Evolutionary conservation across 164 flowering plant species (phyloP).

Genomic region (Litsea cubeba): DNA sequence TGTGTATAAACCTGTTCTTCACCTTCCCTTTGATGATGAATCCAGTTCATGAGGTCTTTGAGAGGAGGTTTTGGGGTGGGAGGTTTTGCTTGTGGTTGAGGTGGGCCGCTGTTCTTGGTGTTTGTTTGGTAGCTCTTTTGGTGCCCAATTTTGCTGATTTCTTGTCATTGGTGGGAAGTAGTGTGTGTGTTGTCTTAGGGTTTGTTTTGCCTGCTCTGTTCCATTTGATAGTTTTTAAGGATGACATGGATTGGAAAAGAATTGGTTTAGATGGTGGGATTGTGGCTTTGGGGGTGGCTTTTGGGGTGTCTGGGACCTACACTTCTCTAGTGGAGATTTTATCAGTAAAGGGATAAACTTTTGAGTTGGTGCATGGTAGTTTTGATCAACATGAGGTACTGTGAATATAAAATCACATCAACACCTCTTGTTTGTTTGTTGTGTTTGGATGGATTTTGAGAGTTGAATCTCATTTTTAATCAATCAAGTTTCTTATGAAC

Average conservation of each 20-base stretch:
- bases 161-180: constrained; percentile 78
- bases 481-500: too few species aligned
- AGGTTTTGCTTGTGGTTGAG: constrained; percentile 63
- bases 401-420: too few species aligned
- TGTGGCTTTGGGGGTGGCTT: constrained; percentile 45
- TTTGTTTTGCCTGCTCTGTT: constrained; percentile 85
- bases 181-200: constrained; percentile 55
- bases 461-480: too few species aligned
- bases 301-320: constrained; percentile 57
- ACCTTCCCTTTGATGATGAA: constrained; percentile 92
- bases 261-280: constrained; percentile 33
- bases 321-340: constrained; percentile 48
- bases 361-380: background rate
- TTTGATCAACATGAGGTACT: too few species aligned
- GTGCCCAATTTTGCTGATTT: constrained; percentile 93
- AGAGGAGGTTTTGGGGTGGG: constrained; percentile 54
- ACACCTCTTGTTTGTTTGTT: too few species aligned
- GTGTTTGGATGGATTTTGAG: too few species aligned
- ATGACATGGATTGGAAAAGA: constrained; percentile 36
- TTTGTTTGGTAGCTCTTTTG: constrained; percentile 61
- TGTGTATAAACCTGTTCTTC: constrained; percentile 71
- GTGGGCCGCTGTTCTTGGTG: constrained; percentile 61
- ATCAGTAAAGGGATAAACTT: constrained; percentile 9
- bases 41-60: constrained; percentile 81
- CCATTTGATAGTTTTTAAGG: constrained; percentile 60